phyloP scores from a whole-genome alignment of 2,329 filamentous ascomycete genomes.

The Sporothrix luriei region DNA sequence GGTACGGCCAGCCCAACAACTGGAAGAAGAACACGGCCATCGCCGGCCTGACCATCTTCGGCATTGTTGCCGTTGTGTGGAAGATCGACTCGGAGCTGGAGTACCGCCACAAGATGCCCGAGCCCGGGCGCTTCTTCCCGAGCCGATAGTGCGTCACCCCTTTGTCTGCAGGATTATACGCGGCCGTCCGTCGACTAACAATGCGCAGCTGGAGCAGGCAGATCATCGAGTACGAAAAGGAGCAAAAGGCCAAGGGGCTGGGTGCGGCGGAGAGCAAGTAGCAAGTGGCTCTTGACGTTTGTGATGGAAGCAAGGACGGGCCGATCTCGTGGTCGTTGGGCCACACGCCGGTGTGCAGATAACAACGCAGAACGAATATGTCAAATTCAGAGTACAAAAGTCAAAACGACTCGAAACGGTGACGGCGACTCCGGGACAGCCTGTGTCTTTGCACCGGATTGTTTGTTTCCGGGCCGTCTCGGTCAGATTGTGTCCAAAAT shows the following conservation, averaged over 20 bases:
- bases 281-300: not conserved
- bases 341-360: slow-evolving; percentile 5
- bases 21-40: slow-evolving; percentile 83
- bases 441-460: too few species aligned
- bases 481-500: not conserved
- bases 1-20: slow-evolving; percentile 93
- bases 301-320: too few species aligned
- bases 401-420: not conserved
- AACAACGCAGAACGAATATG: not conserved
- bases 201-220: slow-evolving; percentile 49
- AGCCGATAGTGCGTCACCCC: slow-evolving; percentile 74
- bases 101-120: slow-evolving; percentile 74
- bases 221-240: slow-evolving; percentile 51
- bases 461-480: too few species aligned
- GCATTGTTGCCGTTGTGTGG: slow-evolving; percentile 66
- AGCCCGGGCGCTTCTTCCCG: slow-evolving; percentile 76
- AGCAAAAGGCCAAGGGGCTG: slow-evolving; percentile 41
- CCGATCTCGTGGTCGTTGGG: too few species aligned
- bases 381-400: slow-evolving; percentile 2
- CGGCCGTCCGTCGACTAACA: slow-evolving; percentile 8
- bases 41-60: slow-evolving; percentile 51
- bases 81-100: slow-evolving; percentile 74
- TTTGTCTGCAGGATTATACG: too few species aligned
- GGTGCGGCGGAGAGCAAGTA: slow-evolving; percentile 33
- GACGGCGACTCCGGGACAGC: too few species aligned